Percentiles rank a stretch among this genome's conserved stretches.
Conservation (phyloP, 768 basidiomycete genomes). For the Neoboletus subvelutipes region DNA sequence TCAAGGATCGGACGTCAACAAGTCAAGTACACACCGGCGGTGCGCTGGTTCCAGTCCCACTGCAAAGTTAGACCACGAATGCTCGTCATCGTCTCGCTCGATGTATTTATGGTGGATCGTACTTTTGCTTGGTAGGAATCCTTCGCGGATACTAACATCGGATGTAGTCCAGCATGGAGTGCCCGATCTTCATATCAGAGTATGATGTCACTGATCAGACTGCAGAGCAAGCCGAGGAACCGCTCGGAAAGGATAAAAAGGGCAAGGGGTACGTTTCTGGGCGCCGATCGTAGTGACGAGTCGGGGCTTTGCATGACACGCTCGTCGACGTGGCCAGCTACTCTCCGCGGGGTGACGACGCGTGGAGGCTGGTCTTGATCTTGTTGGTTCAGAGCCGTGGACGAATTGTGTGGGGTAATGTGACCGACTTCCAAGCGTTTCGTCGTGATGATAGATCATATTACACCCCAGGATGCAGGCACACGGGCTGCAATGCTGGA, state of each 20-base stretch:
- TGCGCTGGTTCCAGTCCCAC: neutral
- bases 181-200: neutral
- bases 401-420: neutral
- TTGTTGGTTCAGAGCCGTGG: neutral
- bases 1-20: neutral
- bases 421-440: neutral
- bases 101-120: neutral
- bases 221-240: neutral
- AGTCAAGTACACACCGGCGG: constrained; percentile 1
- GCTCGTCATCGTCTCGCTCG: neutral
- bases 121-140: neutral
- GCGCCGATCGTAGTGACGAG: neutral
- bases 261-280: neutral
- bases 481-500: neutral
- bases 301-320: neutral
- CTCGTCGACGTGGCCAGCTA: neutral
- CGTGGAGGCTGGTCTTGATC: constrained; percentile 7
- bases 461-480: neutral
- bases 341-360: neutral
- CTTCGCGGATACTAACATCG: neutral
- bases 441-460: constrained; percentile 2
- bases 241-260: neutral
- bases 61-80: neutral
- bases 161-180: neutral
- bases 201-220: neutral